Conservation (phyloP, 495 filamentous ascomycete species). For the Hypoxylon fragiforme region DNA sequence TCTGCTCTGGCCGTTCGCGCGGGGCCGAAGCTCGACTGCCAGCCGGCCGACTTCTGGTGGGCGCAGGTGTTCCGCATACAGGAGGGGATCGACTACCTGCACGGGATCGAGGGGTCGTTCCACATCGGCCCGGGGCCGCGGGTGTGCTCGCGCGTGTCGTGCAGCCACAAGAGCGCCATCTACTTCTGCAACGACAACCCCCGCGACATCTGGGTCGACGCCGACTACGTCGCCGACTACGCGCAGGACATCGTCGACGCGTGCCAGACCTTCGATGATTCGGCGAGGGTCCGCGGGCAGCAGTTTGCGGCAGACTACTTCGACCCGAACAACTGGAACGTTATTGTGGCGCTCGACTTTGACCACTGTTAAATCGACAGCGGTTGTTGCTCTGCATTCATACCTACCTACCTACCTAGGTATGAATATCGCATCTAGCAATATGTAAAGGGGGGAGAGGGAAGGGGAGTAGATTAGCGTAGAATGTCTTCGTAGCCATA, state of each 20-base stretch:
- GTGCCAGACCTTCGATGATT: conserved; percentile 9
- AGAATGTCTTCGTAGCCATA: neutral
- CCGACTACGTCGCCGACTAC: conserved; percentile 4
- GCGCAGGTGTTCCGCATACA: conserved; percentile 20
- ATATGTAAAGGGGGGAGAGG: no score
- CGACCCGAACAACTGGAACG: conserved; percentile 1
- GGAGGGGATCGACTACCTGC: conserved; percentile 33
- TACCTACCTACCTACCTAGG: neutral
- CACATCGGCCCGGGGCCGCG: conserved; percentile 28
- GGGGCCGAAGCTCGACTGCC: conserved; percentile 2
- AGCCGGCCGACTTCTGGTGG: conserved; percentile 20
- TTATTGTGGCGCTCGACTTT: conserved; percentile 4
- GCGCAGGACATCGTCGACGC: conserved; percentile 11
- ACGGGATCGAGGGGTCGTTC: conserved; percentile 1
- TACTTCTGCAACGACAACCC: conserved; percentile 39
- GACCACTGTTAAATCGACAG: neutral
- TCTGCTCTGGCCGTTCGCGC: no score
- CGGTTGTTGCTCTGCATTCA: neutral
- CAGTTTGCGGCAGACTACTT: neutral
- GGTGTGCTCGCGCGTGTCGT: conserved; percentile 33
- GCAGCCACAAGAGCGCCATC: conserved; percentile 31
- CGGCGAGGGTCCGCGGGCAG: conserved; percentile 3
- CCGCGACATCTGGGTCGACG: conserved; percentile 8
- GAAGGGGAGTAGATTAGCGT: neutral
- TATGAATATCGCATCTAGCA: no score